A percentile compares a stretch with the other conserved stretches of the same genome.
phyloP scores from a whole-genome alignment of 257 asterid species.

The Phtheirospermum japonicum region DNA sequence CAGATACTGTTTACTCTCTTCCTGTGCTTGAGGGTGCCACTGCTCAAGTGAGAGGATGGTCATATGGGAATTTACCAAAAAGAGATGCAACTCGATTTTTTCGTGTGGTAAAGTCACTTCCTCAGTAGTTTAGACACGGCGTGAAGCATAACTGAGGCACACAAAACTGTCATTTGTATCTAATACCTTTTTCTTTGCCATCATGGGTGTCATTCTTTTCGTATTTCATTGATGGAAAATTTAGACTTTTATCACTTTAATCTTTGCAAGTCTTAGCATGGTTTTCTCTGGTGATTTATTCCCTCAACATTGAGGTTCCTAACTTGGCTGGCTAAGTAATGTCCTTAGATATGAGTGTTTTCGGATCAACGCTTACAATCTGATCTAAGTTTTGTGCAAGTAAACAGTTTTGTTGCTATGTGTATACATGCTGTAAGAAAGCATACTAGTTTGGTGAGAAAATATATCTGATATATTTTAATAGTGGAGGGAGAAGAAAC shows the following conservation, averaged over 20 bases:
- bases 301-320: not conserved
- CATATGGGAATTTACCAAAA: slow-evolving; percentile 88
- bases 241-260: not conserved
- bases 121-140: slow-evolving; percentile 3
- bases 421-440: not conserved
- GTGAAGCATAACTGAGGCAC: not conserved
- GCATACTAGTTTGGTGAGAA: not conserved
- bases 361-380: not conserved
- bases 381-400: not conserved
- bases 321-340: not conserved
- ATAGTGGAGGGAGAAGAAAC: not conserved
- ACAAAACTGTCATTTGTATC: not conserved
- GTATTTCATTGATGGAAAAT: not conserved
- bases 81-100: slow-evolving; percentile 94
- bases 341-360: no score
- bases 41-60: slow-evolving; percentile 97
- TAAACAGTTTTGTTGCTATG: not conserved
- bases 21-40: slow-evolving; percentile 94
- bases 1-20: slow-evolving; percentile 58
- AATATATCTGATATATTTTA: not conserved
- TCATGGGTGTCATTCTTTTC: not conserved
- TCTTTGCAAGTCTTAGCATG: not conserved
- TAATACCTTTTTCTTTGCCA: not conserved
- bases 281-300: not conserved
- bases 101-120: slow-evolving; percentile 65